A percentile compares a stretch with the other conserved stretches of the same genome.
Evolutionary conservation across 345 rosid genomes (phyloP).

Genomic region (Arabis alpina): DNA sequence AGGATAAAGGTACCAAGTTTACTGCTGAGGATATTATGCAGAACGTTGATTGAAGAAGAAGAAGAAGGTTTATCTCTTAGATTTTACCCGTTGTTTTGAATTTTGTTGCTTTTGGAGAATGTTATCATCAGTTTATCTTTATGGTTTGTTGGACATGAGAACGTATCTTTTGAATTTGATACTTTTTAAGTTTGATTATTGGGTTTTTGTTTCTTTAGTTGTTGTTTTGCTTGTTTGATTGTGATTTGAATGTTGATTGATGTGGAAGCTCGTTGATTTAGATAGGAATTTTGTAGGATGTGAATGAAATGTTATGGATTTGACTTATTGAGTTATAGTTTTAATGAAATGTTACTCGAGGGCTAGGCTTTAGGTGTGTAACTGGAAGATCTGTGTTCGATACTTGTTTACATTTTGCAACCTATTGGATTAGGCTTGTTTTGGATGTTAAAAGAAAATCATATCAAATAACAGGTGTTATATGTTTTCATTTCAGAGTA

Average conservation of each 20-base stretch:
- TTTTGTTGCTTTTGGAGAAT: constrained; percentile 5
- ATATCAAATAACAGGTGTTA: too few relatives aligned
- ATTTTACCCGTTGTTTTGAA: not conserved
- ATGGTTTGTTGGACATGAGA: constrained; percentile 9
- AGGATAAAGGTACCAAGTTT: constrained; percentile 82
- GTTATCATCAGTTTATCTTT: constrained; percentile 16
- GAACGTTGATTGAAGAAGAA: constrained; percentile 55
- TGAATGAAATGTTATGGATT: too few relatives aligned
- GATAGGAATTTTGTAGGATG: too few relatives aligned
- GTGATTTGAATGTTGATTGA: not conserved
- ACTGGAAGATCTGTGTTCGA: too few relatives aligned
- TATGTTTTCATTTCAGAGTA: too few relatives aligned
- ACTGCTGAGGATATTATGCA: constrained; percentile 83
- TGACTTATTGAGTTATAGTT: too few relatives aligned
- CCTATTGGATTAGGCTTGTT: too few relatives aligned
- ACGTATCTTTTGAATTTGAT: not conserved
- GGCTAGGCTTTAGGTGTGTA: too few relatives aligned
- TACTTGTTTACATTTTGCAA: too few relatives aligned
- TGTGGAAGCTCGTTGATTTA: too few relatives aligned
- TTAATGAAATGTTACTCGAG: too few relatives aligned
- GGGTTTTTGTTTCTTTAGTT: not conserved
- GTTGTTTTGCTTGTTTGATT: not conserved
- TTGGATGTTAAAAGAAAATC: too few relatives aligned
- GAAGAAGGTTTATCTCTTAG: constrained; percentile 15
- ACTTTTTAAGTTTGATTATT: constrained; percentile 3